Conservation (phyloP, 1,284 basidiomycete species). For the Kalmanozyma brasiliensis region DNA sequence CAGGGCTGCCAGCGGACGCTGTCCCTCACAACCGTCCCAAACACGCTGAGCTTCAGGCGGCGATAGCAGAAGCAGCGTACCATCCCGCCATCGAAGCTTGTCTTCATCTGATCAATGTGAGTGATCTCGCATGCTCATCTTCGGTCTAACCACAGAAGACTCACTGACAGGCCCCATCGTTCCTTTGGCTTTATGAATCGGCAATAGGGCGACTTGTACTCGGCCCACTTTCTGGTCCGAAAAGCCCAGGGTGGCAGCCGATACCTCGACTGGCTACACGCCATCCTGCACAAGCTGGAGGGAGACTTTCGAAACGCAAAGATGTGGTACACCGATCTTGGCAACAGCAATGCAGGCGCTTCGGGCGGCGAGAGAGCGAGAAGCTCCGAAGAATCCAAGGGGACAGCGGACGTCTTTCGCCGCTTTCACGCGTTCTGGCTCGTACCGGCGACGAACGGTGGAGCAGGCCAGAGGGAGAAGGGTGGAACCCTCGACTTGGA, state of each 20-base stretch:
- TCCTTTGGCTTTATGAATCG: no score
- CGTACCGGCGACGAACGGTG: conserved; percentile 11
- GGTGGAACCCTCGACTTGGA: conserved; percentile 4
- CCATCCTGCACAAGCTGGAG: conserved; percentile 40
- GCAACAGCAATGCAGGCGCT: conserved; percentile 15
- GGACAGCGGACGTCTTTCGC: neutral
- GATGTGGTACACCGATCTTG: conserved; percentile 47
- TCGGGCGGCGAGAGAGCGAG: neutral
- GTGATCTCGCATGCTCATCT: no score
- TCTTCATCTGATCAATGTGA: conserved; percentile 38
- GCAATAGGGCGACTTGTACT: conserved; percentile 39
- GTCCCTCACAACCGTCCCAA: conserved; percentile 21
- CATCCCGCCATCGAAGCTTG: conserved; percentile 31
- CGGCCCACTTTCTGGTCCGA: conserved; percentile 36
- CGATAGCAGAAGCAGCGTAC: conserved; percentile 17
- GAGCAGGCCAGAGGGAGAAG: neutral
- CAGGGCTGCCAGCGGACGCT: conserved; percentile 12
- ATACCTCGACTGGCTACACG: conserved; percentile 42
- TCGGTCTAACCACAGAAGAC: neutral
- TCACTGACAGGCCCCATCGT: no score
- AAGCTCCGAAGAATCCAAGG: no score
- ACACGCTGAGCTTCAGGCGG: conserved; percentile 18
- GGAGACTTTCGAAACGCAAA: conserved; percentile 41
- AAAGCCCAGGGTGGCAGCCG: conserved; percentile 39
- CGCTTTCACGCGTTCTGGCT: conserved; percentile 24